Evolutionary conservation across 371 early-diverging fungal species (phyloP).

Genomic region (Mucor saturninus): DNA sequence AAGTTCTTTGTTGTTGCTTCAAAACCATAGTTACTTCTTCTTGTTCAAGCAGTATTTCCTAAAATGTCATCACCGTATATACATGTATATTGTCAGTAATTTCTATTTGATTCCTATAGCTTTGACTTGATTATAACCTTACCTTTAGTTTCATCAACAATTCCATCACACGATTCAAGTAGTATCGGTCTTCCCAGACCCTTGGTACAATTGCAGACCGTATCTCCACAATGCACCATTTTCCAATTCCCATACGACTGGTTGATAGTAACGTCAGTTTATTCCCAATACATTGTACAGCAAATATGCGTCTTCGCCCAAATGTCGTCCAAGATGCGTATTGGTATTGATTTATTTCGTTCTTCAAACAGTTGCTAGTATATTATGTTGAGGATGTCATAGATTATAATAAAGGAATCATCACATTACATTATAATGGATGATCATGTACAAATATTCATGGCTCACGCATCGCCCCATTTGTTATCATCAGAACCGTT

Average conservation of each 20-base stretch:
- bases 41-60: no score
- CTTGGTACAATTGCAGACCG: neutral
- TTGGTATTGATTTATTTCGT: neutral
- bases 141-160: neutral
- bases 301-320: neutral
- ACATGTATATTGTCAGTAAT: no score
- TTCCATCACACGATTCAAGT: neutral
- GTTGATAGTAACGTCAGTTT: neutral
- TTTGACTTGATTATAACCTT: no score
- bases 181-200: neutral
- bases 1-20: neutral
- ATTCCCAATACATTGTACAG: neutral
- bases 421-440: no score
- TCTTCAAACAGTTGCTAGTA: neutral
- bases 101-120: no score
- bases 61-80: no score
- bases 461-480: no score
- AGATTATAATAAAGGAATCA: no score
- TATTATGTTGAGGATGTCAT: no score
- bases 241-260: neutral
- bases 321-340: neutral
- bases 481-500: no score
- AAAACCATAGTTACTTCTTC: no score
- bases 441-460: no score
- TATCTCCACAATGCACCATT: neutral